A percentile compares a stretch with the other conserved stretches of the same genome.
Conservation (phyloP, 225 moss, liverwort and hornwort species). For the Takakia lepidozioides region DNA sequence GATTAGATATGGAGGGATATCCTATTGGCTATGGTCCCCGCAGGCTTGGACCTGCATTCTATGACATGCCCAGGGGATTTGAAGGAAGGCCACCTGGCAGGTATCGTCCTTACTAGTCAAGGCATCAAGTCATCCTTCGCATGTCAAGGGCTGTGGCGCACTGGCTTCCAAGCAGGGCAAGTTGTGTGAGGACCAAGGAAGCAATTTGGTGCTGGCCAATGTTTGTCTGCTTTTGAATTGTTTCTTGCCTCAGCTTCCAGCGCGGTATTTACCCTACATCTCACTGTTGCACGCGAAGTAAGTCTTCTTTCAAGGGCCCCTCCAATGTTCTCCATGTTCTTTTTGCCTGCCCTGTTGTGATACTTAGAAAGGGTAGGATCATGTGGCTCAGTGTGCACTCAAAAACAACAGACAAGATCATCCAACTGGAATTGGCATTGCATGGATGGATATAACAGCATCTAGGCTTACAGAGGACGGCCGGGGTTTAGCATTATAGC, state of each 20-base stretch:
- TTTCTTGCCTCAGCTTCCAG: slow-evolving; percentile 3
- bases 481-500: no score
- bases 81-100: slow-evolving; percentile 45
- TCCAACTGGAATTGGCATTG: slow-evolving; percentile 8
- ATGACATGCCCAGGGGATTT: slow-evolving; percentile 34
- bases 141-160: not conserved
- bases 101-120: slow-evolving; percentile 49
- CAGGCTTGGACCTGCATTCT: slow-evolving; percentile 29
- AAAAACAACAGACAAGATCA: not conserved
- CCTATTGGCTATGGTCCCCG: slow-evolving; percentile 21
- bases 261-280: slow-evolving; percentile 29
- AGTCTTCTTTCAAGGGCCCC: no score
- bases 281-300: no score
- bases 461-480: slow-evolving; percentile 5
- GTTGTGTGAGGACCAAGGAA: not conserved
- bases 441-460: slow-evolving; percentile 3
- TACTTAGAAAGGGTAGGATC: slow-evolving; percentile 5
- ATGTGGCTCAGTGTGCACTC: slow-evolving; percentile 2
- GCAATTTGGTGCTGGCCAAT: not conserved
- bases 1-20: slow-evolving; percentile 31
- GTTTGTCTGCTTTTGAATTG: not conserved
- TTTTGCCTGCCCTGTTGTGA: no score
- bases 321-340: no score
- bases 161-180: not conserved
- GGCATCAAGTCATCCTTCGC: not conserved